Conservation (phyloP, 371 early-diverging fungal genomes). For the Rhizopus delemar region DNA sequence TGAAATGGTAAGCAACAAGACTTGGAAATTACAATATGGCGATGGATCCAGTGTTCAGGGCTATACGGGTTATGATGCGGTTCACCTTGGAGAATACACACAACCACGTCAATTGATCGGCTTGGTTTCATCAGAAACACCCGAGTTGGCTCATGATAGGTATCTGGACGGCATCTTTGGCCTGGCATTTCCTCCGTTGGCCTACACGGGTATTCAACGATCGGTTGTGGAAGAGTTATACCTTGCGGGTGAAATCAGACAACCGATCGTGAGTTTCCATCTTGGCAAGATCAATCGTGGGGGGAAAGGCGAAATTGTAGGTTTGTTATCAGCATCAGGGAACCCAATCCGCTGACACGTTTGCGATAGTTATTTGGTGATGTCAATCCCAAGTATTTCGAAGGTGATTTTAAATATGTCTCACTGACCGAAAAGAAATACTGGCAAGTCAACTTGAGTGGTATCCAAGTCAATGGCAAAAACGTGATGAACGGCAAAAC, state of each 20-base stretch:
- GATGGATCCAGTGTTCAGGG: constrained; percentile 58
- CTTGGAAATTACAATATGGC: constrained; percentile 47
- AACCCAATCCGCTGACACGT: too few relatives aligned
- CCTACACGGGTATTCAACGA: constrained; percentile 31
- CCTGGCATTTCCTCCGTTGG: constrained; percentile 46
- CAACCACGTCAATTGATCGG: constrained; percentile 31
- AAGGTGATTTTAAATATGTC: constrained; percentile 49
- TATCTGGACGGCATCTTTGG: constrained; percentile 62
- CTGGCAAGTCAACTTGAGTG: constrained; percentile 54
- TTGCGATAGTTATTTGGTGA: constrained; percentile 34
- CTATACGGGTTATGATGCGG: constrained; percentile 39
- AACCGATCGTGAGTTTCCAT: constrained; percentile 39
- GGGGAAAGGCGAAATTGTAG: constrained; percentile 47
- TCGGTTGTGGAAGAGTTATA: constrained; percentile 34
- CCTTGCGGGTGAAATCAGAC: constrained; percentile 19
- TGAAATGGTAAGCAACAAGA: constrained; percentile 17
- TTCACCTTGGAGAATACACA: constrained; percentile 40
- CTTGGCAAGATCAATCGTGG: constrained; percentile 34
- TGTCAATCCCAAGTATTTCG: constrained; percentile 36
- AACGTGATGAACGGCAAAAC: constrained; percentile 17
- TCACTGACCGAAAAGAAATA: constrained; percentile 42
- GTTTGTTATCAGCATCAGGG: background rate
- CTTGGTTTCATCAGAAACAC: constrained; percentile 14
- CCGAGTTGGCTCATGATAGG: constrained; percentile 27
- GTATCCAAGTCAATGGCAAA: constrained; percentile 33